Evolutionary conservation across 2,329 filamentous ascomycete genomes (phyloP).

Genomic region (Huntiella bhutanensis): DNA sequence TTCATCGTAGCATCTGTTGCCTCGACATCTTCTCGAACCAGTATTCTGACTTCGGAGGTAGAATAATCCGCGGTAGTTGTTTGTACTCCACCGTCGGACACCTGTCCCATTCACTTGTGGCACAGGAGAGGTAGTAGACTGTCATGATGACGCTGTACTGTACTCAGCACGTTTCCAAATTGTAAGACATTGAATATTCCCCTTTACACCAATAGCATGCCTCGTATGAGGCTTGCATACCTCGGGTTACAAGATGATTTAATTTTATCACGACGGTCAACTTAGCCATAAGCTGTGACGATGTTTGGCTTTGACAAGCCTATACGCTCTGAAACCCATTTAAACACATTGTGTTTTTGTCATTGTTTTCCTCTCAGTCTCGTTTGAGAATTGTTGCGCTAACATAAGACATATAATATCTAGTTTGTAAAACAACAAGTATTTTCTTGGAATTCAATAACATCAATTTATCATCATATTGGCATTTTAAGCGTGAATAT

Average conservation of each 20-base stretch:
- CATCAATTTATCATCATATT: too few relatives aligned
- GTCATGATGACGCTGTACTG: background rate
- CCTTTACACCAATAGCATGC: background rate
- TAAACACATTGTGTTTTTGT: background rate
- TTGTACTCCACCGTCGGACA: background rate
- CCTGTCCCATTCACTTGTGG: too few relatives aligned
- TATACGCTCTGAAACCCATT: slow-evolving; percentile 13
- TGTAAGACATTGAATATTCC: background rate
- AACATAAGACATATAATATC: background rate
- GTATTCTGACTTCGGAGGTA: too few relatives aligned
- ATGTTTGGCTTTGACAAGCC: slow-evolving; percentile 28
- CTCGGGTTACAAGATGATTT: slow-evolving; percentile 20
- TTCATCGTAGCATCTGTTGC: too few relatives aligned
- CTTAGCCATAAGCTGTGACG: slow-evolving; percentile 29
- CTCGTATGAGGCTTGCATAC: background rate
- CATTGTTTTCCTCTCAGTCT: background rate
- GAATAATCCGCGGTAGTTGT: too few relatives aligned
- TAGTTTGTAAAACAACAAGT: background rate
- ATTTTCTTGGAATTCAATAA: too few relatives aligned
- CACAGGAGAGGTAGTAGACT: too few relatives aligned
- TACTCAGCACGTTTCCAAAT: slow-evolving; percentile 1
- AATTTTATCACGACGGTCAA: slow-evolving; percentile 30
- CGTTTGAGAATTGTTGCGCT: background rate
- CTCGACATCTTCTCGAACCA: too few relatives aligned
- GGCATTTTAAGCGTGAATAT: background rate